Conservation (phyloP, 2,329 filamentous ascomycete species). For the Orbilia blumenaviensis region DNA sequence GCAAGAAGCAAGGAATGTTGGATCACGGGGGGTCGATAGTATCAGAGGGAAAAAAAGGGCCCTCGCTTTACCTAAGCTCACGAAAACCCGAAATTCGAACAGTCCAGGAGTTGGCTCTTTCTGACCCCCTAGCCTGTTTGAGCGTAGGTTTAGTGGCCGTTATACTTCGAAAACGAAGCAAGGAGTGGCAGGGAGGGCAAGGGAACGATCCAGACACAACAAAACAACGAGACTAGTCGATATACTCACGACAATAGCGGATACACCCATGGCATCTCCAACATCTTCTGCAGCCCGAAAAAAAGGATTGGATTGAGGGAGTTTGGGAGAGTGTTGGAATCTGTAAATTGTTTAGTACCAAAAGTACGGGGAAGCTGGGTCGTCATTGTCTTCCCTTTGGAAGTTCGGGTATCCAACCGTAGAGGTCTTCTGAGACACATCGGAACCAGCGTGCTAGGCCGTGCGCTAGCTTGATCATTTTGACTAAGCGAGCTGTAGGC, state of each 20-base stretch:
- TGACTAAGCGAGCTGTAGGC: slow-evolving; percentile 33
- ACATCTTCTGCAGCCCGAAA: not conserved
- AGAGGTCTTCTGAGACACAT: slow-evolving; percentile 47
- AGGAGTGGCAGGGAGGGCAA: not conserved
- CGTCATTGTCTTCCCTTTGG: slow-evolving; percentile 21
- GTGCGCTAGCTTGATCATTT: slow-evolving; percentile 20
- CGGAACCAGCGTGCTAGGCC: slow-evolving; percentile 42
- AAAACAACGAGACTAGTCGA: too few species aligned
- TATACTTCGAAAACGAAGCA: slow-evolving; percentile 15
- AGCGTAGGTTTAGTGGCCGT: slow-evolving; percentile 48
- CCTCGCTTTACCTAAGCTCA: slow-evolving; percentile 5
- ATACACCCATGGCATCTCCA: slow-evolving; percentile 3
- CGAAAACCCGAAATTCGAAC: not conserved
- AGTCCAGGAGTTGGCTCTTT: slow-evolving; percentile 9
- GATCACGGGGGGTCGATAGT: slow-evolving; percentile 47
- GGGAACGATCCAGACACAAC: slow-evolving; percentile 25
- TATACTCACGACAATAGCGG: too few species aligned
- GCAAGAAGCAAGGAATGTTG: slow-evolving; percentile 43
- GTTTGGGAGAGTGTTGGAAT: not conserved
- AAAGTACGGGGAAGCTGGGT: slow-evolving; percentile 7
- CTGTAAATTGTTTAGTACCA: not conserved
- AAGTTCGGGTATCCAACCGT: not conserved
- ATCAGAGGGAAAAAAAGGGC: not conserved
- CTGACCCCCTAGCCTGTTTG: slow-evolving; percentile 17
- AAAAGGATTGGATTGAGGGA: not conserved